These are phyloP conservation scores for Amoebophrya sp. DNA, from an alignment of 169 alveolate species.

Conservation along the genomic window DNA sequence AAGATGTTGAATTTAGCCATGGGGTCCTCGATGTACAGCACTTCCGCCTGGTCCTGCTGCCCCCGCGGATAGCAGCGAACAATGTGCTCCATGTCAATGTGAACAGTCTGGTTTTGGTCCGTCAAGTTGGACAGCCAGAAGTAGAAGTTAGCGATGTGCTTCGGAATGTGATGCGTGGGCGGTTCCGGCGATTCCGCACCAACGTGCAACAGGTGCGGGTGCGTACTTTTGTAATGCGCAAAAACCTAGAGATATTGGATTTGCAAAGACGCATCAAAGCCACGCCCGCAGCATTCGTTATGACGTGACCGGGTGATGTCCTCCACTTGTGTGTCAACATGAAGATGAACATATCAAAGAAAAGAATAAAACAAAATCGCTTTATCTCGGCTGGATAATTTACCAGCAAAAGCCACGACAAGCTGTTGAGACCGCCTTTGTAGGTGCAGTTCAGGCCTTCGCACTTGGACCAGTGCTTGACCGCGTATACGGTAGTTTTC, in stretches of 20 bases:
- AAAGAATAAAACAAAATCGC: background rate
- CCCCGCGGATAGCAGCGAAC: no score
- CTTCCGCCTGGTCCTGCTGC: no score
- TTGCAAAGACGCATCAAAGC: no score
- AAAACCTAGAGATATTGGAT: background rate
- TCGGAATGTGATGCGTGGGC: background rate
- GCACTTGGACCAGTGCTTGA: constrained; percentile 12
- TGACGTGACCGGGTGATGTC: no score
- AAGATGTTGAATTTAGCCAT: background rate
- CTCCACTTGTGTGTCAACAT: no score
- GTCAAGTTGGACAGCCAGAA: background rate
- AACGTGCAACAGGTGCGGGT: no score
- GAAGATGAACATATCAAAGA: background rate
- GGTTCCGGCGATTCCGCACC: no score
- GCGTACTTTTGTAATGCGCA: background rate
- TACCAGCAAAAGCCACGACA: constrained; percentile 18
- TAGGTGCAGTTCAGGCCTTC: background rate
- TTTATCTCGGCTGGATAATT: background rate
- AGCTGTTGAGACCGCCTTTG: background rate
- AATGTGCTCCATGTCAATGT: no score
- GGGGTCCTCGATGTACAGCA: background rate
- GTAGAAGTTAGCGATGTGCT: background rate
- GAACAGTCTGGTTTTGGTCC: no score
- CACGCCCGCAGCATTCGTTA: no score
- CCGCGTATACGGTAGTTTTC: background rate